Evolutionary conservation across 140 eudicot genomes (phyloP), one percentile per base, ranked within the genome.

Genomic region (Bidens hawaiensis): DNA sequence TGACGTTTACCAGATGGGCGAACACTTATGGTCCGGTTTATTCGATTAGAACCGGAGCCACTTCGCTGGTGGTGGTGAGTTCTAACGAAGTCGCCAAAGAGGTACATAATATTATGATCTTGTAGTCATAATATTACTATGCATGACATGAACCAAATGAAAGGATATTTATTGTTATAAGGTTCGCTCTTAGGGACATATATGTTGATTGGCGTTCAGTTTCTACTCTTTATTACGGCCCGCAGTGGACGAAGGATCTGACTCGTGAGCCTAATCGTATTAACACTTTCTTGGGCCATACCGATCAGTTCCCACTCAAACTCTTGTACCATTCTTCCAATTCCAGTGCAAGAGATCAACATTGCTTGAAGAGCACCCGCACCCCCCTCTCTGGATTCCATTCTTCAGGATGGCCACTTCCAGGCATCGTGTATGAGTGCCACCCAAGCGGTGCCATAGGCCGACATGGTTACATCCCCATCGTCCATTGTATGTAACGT

Each of bases 311-410:
- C 68, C 97, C 97, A 89, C 59, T 85, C 88, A 43, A 89, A 89
- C 42, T 89, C 97, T 63, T 89, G 95, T 33, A 89, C 81, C 53
- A 89, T 57, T 67, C 97, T 73, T 1, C 86, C 97, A 21, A 89
- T 81, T 4, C 82, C 71, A 3, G 69, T 48, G 65, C 93, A 85
- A 15, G 86, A 34, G 36, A 76, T 78, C 52, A 70, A 8, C 89
- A 85, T 80, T 52, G 97, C 97, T 69, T 85, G 88, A 54, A 82
- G 86, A 27, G 97, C 76, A 14, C 97, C 95, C 0, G 97, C 81
- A 65, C 97, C 85, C 13, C 74, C 75, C 97, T 78, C 54, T 85
- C 97, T 0, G 97, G 97, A 28, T 55, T 76, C 91, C 91, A 89
- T 43, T 85, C 86, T 30, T 85, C 85, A 0, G 97, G 82, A 55